phyloP scores from a whole-genome alignment of 2,329 filamentous ascomycete species.

The Myriangium duriaei region DNA sequence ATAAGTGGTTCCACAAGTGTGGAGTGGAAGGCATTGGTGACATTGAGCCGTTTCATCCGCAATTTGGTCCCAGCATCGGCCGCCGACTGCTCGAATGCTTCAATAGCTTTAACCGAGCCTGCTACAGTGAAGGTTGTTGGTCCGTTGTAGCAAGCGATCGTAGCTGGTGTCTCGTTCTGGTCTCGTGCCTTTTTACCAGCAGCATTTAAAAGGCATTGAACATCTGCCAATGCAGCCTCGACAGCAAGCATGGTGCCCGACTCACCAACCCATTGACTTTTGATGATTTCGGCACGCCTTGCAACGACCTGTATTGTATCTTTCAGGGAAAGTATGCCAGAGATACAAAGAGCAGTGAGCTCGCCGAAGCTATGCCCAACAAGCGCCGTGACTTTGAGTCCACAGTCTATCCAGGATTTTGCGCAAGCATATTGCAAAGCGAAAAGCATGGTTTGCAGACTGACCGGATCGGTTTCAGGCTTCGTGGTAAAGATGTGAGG shows the following conservation, averaged over 20 bases:
- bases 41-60: slow-evolving; percentile 28
- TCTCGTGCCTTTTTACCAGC: neutral
- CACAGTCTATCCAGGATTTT: slow-evolving; percentile 23
- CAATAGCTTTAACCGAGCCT: slow-evolving; percentile 24
- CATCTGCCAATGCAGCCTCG: neutral
- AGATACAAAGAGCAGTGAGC: slow-evolving; percentile 24
- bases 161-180: slow-evolving; percentile 16
- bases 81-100: slow-evolving; percentile 14
- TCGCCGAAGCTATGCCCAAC: slow-evolving; percentile 30
- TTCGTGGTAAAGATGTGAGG: neutral
- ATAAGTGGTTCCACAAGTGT: slow-evolving; percentile 27
- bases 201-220: neutral
- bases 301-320: slow-evolving; percentile 22
- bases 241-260: neutral
- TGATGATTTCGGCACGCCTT: slow-evolving; percentile 18
- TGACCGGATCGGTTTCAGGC: slow-evolving; percentile 17
- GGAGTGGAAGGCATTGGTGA: slow-evolving; percentile 39
- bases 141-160: slow-evolving; percentile 39
- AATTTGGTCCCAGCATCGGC: slow-evolving; percentile 11
- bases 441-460: slow-evolving; percentile 27
- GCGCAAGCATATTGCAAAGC: slow-evolving; percentile 28
- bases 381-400: slow-evolving; percentile 21
- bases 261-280: neutral
- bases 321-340: slow-evolving; percentile 19
- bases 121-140: slow-evolving; percentile 32